A percentile compares a stretch with the other conserved stretches of the same genome.
phyloP scores from a whole-genome alignment of 805 yeast species.

The Starmerella potacharoeniae region DNA sequence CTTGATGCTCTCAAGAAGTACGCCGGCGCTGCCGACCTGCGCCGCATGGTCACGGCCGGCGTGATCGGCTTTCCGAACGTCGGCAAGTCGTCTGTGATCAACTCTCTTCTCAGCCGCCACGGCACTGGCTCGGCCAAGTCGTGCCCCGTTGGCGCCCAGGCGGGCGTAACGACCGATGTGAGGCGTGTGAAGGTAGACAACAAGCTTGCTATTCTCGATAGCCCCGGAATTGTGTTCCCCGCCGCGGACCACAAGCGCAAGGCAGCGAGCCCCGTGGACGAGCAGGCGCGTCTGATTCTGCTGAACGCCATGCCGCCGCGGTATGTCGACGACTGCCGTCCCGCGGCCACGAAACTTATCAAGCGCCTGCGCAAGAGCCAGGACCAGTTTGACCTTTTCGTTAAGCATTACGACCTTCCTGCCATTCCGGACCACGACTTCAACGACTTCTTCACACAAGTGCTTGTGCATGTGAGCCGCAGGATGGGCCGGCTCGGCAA shows the following conservation, averaged over 20 bases:
- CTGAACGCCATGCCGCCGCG: conserved; percentile 85
- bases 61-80: conserved; percentile 97
- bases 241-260: conserved; percentile 29
- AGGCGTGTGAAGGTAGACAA: conserved; percentile 88
- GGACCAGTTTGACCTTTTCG: conserved; percentile 56
- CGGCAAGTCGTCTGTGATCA: conserved; percentile 90
- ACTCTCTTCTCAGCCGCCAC: conserved; percentile 68
- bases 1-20: conserved; percentile 74
- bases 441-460: conserved; percentile 70
- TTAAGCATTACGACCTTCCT: conserved; percentile 65
- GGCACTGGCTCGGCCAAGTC: conserved; percentile 40
- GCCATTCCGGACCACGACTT: conserved; percentile 61
- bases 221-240: conserved; percentile 98
- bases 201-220: conserved; percentile 77
- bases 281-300: conserved; percentile 79
- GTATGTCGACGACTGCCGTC: conserved; percentile 69
- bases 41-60: conserved; percentile 85
- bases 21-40: conserved; percentile 71
- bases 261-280: conserved; percentile 39
- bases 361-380: conserved; percentile 62
- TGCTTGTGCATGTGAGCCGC: conserved; percentile 86
- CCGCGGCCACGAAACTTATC: conserved; percentile 66
- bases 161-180: conserved; percentile 88
- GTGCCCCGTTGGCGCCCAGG: conserved; percentile 95
- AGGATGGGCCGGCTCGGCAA: conserved; percentile 81